Evolutionary conservation across 495 filamentous ascomycete species (phyloP).

Genomic region (Chaetomium fimeti): DNA sequence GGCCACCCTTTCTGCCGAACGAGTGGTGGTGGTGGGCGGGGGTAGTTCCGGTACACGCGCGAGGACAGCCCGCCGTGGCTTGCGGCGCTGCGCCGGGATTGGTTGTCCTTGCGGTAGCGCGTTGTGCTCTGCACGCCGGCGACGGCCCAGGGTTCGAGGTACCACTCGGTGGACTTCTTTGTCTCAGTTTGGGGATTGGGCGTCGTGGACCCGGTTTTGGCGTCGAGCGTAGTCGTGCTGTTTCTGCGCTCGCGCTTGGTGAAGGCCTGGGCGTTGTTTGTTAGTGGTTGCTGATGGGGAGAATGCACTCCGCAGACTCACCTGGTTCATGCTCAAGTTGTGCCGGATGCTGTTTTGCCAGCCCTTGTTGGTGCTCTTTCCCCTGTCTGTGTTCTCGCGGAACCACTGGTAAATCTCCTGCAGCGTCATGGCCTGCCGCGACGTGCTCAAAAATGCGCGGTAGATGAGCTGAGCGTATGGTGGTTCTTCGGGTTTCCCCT

Average conservation of each 20-base stretch:
- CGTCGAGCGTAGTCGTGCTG: conserved; percentile 13
- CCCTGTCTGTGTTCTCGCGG: conserved; percentile 73
- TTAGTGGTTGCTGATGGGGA: neutral
- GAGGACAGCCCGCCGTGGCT: conserved; percentile 7
- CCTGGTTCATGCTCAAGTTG: conserved; percentile 94
- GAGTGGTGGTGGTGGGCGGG: conserved; percentile 9
- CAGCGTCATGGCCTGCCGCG: conserved; percentile 67
- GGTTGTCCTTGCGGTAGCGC: conserved; percentile 46
- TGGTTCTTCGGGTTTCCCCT: conserved; percentile 49
- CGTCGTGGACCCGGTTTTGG: neutral
- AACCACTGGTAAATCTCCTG: conserved; percentile 93
- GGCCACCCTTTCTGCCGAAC: neutral
- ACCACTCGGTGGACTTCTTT: conserved; percentile 47
- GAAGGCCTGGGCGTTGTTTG: conserved; percentile 40
- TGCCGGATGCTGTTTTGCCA: conserved; percentile 98
- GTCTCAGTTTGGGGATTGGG: neutral
- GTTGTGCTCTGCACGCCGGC: conserved; percentile 50
- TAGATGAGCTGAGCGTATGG: conserved; percentile 87
- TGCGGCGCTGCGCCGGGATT: conserved; percentile 21
- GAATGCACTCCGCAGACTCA: conserved; percentile 34
- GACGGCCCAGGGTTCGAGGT: conserved; percentile 41
- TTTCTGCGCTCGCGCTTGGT: conserved; percentile 40
- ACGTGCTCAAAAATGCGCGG: conserved; percentile 63
- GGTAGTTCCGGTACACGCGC: conserved; percentile 12
- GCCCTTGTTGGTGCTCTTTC: conserved; percentile 63